Conservation (phyloP, 192 early-diverging fungal species). For the Chytriomyces confervae region DNA sequence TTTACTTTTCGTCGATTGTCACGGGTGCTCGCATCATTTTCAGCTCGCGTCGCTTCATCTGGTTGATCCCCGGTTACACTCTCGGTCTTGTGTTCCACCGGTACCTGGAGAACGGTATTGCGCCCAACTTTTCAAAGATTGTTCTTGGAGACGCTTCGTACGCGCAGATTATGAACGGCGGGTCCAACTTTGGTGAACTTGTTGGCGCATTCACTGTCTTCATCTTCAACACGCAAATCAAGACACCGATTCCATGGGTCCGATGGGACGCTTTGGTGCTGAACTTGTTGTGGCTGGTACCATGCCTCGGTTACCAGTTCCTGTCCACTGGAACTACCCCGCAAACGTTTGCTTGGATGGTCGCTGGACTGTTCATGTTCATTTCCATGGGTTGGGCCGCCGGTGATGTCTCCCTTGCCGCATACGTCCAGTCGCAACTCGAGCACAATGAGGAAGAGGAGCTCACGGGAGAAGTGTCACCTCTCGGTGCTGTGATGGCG, state of each 20-base stretch:
- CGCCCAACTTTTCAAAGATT: slow-evolving; percentile 28
- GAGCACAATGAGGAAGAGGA: neutral
- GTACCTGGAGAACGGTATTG: slow-evolving; percentile 61
- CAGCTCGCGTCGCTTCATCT: slow-evolving; percentile 52
- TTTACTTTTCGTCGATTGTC: slow-evolving; percentile 23
- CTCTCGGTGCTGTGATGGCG: too few species aligned
- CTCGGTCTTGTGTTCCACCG: slow-evolving; percentile 52
- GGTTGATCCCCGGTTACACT: slow-evolving; percentile 57
- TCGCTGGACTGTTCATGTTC: too few species aligned
- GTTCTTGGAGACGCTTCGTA: slow-evolving; percentile 44
- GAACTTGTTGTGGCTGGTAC: slow-evolving; percentile 43
- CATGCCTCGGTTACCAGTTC: too few species aligned
- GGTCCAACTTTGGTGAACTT: slow-evolving; percentile 67
- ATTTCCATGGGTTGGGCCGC: too few species aligned
- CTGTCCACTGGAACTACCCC: too few species aligned
- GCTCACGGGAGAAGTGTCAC: neutral
- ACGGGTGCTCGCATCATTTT: slow-evolving; percentile 46
- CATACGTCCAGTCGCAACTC: too few species aligned
- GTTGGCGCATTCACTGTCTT: too few species aligned
- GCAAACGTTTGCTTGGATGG: too few species aligned
- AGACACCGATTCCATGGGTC: slow-evolving; percentile 61
- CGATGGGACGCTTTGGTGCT: slow-evolving; percentile 46
- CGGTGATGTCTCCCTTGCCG: too few species aligned
- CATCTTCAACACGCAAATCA: slow-evolving; percentile 49
- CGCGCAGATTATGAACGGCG: slow-evolving; percentile 49